phyloP scores from a whole-genome alignment of 768 basidiomycete genomes.

The Fistulinella prunicolor region DNA sequence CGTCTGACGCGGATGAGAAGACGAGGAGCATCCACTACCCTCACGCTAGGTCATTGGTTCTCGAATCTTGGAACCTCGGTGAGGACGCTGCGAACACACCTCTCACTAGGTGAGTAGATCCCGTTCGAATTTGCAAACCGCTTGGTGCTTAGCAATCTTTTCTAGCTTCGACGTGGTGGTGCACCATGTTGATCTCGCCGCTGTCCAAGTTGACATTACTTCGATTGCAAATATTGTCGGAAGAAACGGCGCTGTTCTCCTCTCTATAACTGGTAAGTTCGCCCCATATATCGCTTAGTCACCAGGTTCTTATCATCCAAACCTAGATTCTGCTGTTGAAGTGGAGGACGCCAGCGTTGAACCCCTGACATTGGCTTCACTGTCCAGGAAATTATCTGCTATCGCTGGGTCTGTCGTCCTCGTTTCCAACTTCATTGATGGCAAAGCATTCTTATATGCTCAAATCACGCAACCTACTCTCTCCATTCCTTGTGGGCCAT shows the following conservation, averaged over 20 bases:
- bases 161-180: conserved; percentile 22
- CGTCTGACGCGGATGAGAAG: conserved; percentile 25
- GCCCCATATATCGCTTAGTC: not conserved
- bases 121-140: rapidly evolving
- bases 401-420: conserved; percentile 13
- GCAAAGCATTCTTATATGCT: conserved; percentile 14
- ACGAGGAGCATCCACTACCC: conserved; percentile 10
- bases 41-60: conserved; percentile 14
- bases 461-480: conserved; percentile 15
- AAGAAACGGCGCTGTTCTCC: conserved; percentile 19
- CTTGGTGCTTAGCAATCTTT: not conserved
- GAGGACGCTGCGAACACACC: conserved; percentile 2
- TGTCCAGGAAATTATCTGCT: conserved; percentile 10
- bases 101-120: conserved; percentile 11
- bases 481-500: conserved; percentile 11
- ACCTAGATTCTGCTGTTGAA: conserved; percentile 14
- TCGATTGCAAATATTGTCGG: conserved; percentile 27
- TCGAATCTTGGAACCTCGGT: conserved; percentile 19
- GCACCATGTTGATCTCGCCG: conserved; percentile 20
- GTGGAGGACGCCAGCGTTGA: conserved; percentile 17
- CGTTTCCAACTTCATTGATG: conserved; percentile 8
- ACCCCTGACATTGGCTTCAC: conserved; percentile 9
- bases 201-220: conserved; percentile 16
- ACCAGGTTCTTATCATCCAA: not conserved
- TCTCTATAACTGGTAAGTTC: conserved; percentile 21